Conservation (phyloP, 495 filamentous ascomycete genomes). For the Niebla homalea region DNA sequence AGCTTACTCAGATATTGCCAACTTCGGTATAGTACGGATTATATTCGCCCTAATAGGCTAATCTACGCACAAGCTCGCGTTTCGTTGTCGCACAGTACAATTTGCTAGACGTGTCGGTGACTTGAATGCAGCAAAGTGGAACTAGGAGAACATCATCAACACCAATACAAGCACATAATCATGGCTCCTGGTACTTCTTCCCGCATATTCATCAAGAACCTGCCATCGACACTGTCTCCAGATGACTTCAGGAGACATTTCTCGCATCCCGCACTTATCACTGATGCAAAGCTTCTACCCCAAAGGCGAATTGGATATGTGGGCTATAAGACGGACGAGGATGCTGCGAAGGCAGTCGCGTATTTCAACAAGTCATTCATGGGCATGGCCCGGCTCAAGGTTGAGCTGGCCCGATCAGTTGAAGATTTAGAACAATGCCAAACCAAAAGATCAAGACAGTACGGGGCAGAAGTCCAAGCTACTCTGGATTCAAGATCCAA, state of each 20-base stretch:
- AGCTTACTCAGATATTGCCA: not conserved
- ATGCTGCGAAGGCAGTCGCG: slow-evolving; percentile 67
- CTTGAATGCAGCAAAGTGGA: too few relatives aligned
- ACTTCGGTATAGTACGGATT: too few relatives aligned
- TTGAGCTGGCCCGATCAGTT: slow-evolving; percentile 72
- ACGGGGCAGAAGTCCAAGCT: not conserved
- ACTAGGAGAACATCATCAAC: too few relatives aligned
- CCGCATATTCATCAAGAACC: slow-evolving; percentile 79
- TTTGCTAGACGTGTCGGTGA: too few relatives aligned
- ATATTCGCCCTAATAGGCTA: too few relatives aligned
- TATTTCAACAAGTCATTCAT: slow-evolving; percentile 94
- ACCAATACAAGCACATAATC: not conserved
- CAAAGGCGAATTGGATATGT: slow-evolving; percentile 89
- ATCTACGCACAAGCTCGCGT: too few relatives aligned
- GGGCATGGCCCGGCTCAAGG: slow-evolving; percentile 86
- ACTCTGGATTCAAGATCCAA: too few relatives aligned
- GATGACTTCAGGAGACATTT: slow-evolving; percentile 87
- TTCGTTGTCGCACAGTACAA: too few relatives aligned
- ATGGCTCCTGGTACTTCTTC: slow-evolving; percentile 46
- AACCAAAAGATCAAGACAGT: not conserved
- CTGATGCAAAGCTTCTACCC: slow-evolving; percentile 81
- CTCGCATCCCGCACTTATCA: slow-evolving; percentile 57
- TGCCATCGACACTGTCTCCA: slow-evolving; percentile 57
- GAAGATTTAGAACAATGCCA: not conserved
- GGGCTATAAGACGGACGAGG: slow-evolving; percentile 73